A percentile compares a stretch with the other conserved stretches of the same genome.
phyloP scores from a whole-genome alignment of 75 land plant genomes.

The Cunninghamia lanceolata region DNA sequence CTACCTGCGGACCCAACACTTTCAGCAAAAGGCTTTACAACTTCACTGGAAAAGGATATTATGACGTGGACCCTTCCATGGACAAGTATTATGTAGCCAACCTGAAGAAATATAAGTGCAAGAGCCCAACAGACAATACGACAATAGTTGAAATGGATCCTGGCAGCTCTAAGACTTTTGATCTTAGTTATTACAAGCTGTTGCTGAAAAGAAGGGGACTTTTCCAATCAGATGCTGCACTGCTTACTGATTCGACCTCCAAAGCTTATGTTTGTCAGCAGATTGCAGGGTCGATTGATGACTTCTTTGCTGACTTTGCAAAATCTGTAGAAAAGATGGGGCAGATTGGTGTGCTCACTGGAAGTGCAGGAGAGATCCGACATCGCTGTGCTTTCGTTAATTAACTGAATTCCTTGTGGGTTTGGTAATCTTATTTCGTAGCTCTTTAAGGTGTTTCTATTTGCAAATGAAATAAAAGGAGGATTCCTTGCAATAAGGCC shows the following conservation, averaged over 20 bases:
- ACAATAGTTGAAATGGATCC: constrained; percentile 61
- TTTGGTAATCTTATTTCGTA: not conserved
- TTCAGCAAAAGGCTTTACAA: constrained; percentile 59
- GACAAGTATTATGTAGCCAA: constrained; percentile 45
- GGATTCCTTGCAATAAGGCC: too few relatives aligned
- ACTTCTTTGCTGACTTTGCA: constrained; percentile 54
- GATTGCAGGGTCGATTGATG: constrained; percentile 8
- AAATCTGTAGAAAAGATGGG: constrained; percentile 80
- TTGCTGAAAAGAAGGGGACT: constrained; percentile 48
- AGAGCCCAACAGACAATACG: constrained; percentile 18
- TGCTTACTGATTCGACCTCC: constrained; percentile 27
- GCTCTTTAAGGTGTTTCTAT: not conserved
- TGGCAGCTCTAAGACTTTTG: constrained; percentile 49
- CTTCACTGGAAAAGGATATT: constrained; percentile 51
- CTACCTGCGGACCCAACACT: constrained; percentile 27
- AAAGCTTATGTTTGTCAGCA: constrained; percentile 19
- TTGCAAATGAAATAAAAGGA: not conserved
- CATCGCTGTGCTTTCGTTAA: constrained; percentile 51
- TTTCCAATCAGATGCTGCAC: constrained; percentile 53
- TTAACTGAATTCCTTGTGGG: not conserved
- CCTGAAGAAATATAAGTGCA: constrained; percentile 42
- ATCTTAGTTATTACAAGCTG: constrained; percentile 39
- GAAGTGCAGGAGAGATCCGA: constrained; percentile 56
- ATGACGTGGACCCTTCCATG: constrained; percentile 46
- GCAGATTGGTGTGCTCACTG: constrained; percentile 45